phyloP scores from a whole-genome alignment of 495 filamentous ascomycete species.

The Tuber microsphaerosporum region DNA sequence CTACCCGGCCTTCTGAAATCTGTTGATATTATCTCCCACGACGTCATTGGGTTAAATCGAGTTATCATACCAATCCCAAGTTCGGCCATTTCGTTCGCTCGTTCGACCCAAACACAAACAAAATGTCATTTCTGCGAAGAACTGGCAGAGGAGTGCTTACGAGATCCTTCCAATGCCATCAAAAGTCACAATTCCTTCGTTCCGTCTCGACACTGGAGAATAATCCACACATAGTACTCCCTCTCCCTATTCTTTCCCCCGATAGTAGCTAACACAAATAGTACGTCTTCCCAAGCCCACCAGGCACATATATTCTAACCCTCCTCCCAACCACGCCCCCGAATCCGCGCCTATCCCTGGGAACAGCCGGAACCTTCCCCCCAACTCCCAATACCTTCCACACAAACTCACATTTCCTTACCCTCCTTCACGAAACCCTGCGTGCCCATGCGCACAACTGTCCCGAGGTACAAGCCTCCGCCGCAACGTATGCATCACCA shows the following conservation, averaged over 20 bases:
- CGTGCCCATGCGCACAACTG: constrained; percentile 63
- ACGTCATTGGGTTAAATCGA: not conserved
- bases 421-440: constrained; percentile 67
- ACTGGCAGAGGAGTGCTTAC: not conserved
- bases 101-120: not conserved
- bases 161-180: not conserved
- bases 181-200: not conserved
- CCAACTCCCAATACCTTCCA: constrained; percentile 69
- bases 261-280: constrained; percentile 46
- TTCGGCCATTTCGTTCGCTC: not conserved
- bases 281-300: constrained; percentile 63
- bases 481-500: constrained; percentile 68
- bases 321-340: constrained; percentile 70
- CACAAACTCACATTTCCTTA: constrained; percentile 69
- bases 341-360: constrained; percentile 62
- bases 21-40: not conserved
- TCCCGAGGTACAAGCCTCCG: constrained; percentile 64
- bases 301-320: constrained; percentile 51
- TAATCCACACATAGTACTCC: constrained; percentile 50
- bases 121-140: not conserved
- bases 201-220: constrained; percentile 51
- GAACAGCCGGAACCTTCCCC: constrained; percentile 62
- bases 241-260: constrained; percentile 27
- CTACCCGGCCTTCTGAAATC: not conserved
- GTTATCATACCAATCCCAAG: not conserved